A percentile compares a stretch with the other conserved stretches of the same genome.
Conservation (phyloP, 1,284 basidiomycete genomes). For the Ceratobasidium sp. region DNA sequence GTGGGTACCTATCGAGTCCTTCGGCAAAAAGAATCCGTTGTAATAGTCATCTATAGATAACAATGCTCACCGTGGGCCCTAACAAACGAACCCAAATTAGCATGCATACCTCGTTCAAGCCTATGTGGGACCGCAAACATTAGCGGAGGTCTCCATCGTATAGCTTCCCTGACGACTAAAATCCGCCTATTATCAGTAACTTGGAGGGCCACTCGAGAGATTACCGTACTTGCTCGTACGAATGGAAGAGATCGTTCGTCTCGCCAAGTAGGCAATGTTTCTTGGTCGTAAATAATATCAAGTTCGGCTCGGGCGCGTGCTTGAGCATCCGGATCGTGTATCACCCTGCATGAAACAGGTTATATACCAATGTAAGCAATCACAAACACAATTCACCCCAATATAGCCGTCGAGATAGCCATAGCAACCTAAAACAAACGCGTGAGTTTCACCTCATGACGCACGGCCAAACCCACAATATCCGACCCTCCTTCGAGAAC, state of each 20-base stretch:
- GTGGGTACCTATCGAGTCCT: slow-evolving; percentile 3
- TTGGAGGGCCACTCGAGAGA: no score
- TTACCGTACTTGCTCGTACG: no score
- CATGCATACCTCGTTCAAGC: no score
- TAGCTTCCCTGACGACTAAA: slow-evolving; percentile 2
- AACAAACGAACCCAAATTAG: no score
- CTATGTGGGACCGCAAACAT: neutral
- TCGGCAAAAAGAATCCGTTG: slow-evolving; percentile 1
- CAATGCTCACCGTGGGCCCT: no score
- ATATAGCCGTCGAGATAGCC: neutral
- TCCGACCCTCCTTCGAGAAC: slow-evolving; percentile 15
- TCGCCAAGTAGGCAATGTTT: slow-evolving; percentile 3
- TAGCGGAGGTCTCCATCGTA: slow-evolving; percentile 6
- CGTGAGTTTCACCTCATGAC: no score
- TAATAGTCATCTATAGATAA: slow-evolving; percentile 5
- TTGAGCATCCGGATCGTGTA: neutral
- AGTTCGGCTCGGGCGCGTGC: neutral
- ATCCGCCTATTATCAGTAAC: no score
- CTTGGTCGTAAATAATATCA: slow-evolving; percentile 19
- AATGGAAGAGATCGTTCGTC: slow-evolving; percentile 11
- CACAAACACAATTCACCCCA: slow-evolving; percentile 10
- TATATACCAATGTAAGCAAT: no score
- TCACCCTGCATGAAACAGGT: neutral
- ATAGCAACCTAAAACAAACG: slow-evolving; percentile 11
- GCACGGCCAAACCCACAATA: no score